Conservation (phyloP, 2,329 filamentous ascomycete genomes). For the Talaromyces amestolkiae region DNA sequence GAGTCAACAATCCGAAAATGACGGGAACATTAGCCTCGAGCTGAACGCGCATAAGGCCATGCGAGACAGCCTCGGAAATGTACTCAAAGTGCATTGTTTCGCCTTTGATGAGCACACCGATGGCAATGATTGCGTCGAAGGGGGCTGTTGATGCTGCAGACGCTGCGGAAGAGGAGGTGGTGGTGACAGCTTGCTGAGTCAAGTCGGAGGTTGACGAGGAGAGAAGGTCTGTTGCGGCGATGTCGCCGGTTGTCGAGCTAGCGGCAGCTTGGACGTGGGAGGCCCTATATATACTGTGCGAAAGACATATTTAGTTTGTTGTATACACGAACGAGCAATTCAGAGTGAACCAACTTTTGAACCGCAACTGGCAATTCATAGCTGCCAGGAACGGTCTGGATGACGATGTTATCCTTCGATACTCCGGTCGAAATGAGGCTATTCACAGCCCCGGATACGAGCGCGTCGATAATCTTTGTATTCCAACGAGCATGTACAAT, state of each 20-base stretch:
- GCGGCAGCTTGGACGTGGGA: constrained; percentile 79
- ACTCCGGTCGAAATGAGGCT: constrained; percentile 78
- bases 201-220: constrained; percentile 67
- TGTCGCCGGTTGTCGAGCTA: constrained; percentile 40
- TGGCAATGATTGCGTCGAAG: constrained; percentile 92
- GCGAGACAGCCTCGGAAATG: constrained; percentile 85
- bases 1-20: constrained; percentile 86
- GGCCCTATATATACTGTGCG: constrained; percentile 70
- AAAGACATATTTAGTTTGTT: not conserved
- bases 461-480: constrained; percentile 76
- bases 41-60: constrained; percentile 92
- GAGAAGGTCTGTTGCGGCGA: constrained; percentile 56
- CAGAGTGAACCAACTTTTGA: constrained; percentile 59
- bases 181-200: constrained; percentile 41
- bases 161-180: constrained; percentile 41
- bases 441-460: constrained; percentile 76
- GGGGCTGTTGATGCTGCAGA: constrained; percentile 43
- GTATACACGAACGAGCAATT: not conserved
- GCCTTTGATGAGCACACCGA: constrained; percentile 96
- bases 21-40: constrained; percentile 85
- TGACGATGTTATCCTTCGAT: constrained; percentile 79
- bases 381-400: constrained; percentile 86
- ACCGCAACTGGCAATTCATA: constrained; percentile 93
- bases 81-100: constrained; percentile 99
- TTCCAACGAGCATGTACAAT: constrained; percentile 99